These are phyloP conservation scores for Citeromyces siamensis DNA, from an alignment of 1,139 yeast genomes.

Conservation along the genomic window DNA sequence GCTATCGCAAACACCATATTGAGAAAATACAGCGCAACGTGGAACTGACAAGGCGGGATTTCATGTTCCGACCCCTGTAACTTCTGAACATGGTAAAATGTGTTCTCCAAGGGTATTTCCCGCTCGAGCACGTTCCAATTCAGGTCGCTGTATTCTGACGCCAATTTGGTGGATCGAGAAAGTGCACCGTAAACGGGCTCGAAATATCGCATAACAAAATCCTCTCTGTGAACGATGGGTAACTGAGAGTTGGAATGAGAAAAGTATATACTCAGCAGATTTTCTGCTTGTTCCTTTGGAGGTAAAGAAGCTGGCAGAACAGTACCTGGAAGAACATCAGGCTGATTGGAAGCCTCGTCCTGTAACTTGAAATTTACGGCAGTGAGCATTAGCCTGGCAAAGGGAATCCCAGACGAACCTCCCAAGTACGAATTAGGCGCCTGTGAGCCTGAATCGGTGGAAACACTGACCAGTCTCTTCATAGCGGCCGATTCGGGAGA, in stretches of 20 bases:
- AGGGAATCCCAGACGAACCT: constrained; percentile 51
- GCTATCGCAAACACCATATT: constrained; percentile 76
- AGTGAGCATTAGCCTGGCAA: constrained; percentile 65
- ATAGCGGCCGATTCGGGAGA: constrained; percentile 6
- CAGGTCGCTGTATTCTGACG: constrained; percentile 45
- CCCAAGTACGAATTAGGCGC: constrained; percentile 27
- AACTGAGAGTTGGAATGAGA: constrained; percentile 73
- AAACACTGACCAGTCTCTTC: constrained; percentile 12
- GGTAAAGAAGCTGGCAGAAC: constrained; percentile 44
- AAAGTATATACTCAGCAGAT: constrained; percentile 54
- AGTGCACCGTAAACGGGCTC: constrained; percentile 69
- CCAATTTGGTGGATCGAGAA: constrained; percentile 41
- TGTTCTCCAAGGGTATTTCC: constrained; percentile 19
- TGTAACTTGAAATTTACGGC: constrained; percentile 51
- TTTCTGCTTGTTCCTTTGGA: constrained; percentile 57
- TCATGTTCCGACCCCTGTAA: constrained; percentile 19
- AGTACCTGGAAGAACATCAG: no score
- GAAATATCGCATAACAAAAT: constrained; percentile 51
- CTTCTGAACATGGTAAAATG: constrained; percentile 32
- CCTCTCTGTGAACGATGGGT: constrained; percentile 75
- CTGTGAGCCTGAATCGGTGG: constrained; percentile 16
- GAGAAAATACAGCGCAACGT: constrained; percentile 42
- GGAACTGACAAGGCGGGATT: constrained; percentile 32
- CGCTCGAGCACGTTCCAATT: constrained; percentile 19
- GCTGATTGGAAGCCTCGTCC: constrained; percentile 1